phyloP scores from a whole-genome alignment of 495 filamentous ascomycete species.

The Extremus antarcticus region DNA sequence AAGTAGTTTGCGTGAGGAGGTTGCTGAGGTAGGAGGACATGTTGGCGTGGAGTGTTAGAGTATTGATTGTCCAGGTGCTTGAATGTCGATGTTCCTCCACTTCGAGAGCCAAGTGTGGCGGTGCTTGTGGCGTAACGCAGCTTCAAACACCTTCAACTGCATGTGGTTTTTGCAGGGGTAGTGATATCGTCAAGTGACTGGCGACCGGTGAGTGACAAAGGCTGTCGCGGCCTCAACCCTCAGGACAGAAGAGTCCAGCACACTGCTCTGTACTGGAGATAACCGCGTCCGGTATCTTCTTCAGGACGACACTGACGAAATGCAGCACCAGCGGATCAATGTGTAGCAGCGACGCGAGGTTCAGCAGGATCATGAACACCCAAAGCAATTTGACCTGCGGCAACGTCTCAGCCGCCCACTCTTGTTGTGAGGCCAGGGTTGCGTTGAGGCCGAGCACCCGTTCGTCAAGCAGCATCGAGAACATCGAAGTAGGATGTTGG shows the following conservation, averaged over 20 bases:
- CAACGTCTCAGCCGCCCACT: constrained; percentile 11
- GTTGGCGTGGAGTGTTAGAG: constrained; percentile 16
- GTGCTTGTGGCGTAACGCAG: background rate
- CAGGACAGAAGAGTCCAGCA: background rate
- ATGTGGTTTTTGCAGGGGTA: no score
- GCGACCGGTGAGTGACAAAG: no score
- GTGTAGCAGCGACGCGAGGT: constrained; percentile 11
- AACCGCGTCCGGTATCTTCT: background rate
- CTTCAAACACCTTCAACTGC: background rate
- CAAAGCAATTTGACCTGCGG: constrained; percentile 12
- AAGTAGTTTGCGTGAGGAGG: constrained; percentile 67
- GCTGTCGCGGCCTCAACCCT: no score
- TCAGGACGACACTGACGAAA: constrained; percentile 5
- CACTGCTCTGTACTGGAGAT: background rate
- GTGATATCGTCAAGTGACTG: no score
- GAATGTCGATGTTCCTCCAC: background rate
- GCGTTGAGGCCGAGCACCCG: constrained; percentile 15
- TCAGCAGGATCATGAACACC: constrained; percentile 12
- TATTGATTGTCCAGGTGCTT: background rate
- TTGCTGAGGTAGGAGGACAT: constrained; percentile 75
- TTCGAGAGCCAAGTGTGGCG: background rate
- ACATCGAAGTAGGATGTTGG: no score
- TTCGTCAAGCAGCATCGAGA: constrained; percentile 6
- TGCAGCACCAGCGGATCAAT: constrained; percentile 17
- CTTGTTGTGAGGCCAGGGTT: constrained; percentile 6